phyloP scores from a whole-genome alignment of 2,329 filamentous ascomycete species.

The Fusarium sp. region DNA sequence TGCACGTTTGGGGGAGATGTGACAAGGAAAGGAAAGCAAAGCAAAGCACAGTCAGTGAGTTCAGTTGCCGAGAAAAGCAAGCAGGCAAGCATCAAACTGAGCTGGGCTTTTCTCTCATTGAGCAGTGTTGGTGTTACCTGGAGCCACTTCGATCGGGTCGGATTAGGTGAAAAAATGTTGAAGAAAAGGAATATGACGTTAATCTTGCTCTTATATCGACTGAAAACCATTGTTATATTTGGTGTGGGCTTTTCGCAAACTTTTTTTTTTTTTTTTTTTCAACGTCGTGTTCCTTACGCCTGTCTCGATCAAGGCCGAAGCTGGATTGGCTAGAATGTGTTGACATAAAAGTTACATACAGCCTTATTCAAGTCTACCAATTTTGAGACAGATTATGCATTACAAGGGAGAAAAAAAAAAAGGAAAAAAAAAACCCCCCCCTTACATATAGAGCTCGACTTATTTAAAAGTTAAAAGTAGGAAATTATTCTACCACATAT shows the following conservation, averaged over 20 bases:
- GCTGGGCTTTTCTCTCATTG: not conserved
- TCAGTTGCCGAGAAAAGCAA: conserved; percentile 11
- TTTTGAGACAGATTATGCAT: too few species aligned
- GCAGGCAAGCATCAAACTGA: not conserved
- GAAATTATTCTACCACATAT: too few species aligned
- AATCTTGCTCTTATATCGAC: conserved; percentile 1
- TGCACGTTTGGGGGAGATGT: conserved; percentile 37
- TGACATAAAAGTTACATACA: conserved; percentile 1
- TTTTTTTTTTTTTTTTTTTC: conserved; percentile 19
- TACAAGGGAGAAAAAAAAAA: too few species aligned
- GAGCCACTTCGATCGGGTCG: not conserved
- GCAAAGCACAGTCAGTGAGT: conserved; percentile 7
- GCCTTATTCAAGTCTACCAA: not conserved
- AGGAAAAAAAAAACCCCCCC: too few species aligned
- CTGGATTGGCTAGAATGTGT: conserved; percentile 5
- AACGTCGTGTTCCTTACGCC: conserved; percentile 15
- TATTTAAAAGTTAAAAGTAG: too few species aligned
- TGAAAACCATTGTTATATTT: conserved; percentile 6
- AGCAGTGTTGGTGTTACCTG: not conserved
- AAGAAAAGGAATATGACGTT: conserved; percentile 11
- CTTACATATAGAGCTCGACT: too few species aligned
- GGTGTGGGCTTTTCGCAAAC: conserved; percentile 18
- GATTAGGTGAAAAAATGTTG: not conserved
- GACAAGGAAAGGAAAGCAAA: conserved; percentile 3
- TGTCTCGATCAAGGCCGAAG: conserved; percentile 30